Evolutionary conservation across 2,329 filamentous ascomycete species (phyloP), one percentile per base, ranked within the genome.

Genomic region (Lecanicillium sp.): DNA sequence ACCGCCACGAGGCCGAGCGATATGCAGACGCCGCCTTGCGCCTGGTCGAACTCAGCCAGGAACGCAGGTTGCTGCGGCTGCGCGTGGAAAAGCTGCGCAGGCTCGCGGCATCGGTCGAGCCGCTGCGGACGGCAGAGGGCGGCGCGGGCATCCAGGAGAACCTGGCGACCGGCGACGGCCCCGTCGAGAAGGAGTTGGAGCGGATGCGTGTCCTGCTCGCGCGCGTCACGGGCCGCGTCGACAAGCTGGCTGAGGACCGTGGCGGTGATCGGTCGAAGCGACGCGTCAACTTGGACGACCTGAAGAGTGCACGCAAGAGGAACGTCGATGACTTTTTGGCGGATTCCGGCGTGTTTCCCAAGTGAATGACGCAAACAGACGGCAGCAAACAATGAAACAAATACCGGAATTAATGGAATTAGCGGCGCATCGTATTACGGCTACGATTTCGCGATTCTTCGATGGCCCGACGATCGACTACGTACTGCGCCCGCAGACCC

Each of bases 111-210:
- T 52, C 76, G 4, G 56, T 84, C 3, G 62, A 63, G 25, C 75
- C 75, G 1, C 46, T 51, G 17, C 41, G 42, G 31, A 55, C 45
- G 13, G 45, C 37, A 8, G 50, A 53, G 4, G 25, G 58, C 51
- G 47, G 60, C 47, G 45, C 58, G 46, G 49, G 59, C 7, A 61
- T 82, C 6, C 83, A 87, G 55, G 71, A 76, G 42, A 86, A 85
- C 53, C 57, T 87, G 4, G 68, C 83, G 2, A 80, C 77, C 36
- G 72, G 74, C 22, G 74, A 81, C 52, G 77, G 79, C 2, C 71
- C 78, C 34, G 57, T 87, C 9, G 81, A 81, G 53, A 64, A 64
- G 38, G 82, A 87, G 58, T 61, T 87, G 39, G 74, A 79, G 55
- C 72, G 71, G 45, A 84, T 81, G 71, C 71, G 79, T 25, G 65